Evolutionary conservation across 202 grass and related monocot genomes (phyloP).

Genomic region (Panicum virgatum): DNA sequence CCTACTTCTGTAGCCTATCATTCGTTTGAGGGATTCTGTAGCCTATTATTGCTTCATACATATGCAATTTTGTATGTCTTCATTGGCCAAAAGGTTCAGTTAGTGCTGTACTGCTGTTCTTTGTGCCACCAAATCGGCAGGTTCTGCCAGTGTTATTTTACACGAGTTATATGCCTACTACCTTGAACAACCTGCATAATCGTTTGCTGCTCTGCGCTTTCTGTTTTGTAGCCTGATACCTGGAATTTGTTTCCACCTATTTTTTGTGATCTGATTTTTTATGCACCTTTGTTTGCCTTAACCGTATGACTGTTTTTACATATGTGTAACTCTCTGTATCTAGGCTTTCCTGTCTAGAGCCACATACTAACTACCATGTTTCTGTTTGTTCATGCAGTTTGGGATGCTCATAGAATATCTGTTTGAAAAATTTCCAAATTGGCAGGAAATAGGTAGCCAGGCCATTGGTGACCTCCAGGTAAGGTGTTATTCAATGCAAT

Average conservation of each 20-base stretch:
- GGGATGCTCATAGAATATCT: conserved; percentile 95
- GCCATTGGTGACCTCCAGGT: conserved; percentile 99
- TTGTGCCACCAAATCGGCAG: not conserved
- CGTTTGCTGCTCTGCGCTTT: not conserved
- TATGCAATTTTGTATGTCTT: not conserved
- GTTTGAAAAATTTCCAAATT: conserved; percentile 91
- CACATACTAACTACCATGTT: not conserved
- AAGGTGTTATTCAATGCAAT: conserved; percentile 26
- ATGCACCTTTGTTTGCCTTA: not conserved
- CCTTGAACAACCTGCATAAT: not conserved
- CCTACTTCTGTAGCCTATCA: not conserved
- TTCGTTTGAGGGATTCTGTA: not conserved
- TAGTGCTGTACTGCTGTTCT: not conserved
- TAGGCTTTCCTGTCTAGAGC: not conserved
- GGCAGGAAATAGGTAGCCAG: conserved; percentile 87
- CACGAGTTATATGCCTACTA: not conserved
- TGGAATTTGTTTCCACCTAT: conserved; percentile 8
- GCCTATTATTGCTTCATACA: not conserved
- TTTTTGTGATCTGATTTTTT: conserved; percentile 1
- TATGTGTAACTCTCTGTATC: conserved; percentile 3
- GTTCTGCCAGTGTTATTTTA: conserved; percentile 11
- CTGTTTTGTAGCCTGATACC: not conserved
- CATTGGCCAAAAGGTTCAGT: conserved; percentile 6
- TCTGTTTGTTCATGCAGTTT: conserved; percentile 64
- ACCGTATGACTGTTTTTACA: not conserved